Evolutionary conservation across 805 yeast genomes (phyloP), one percentile per base, ranked within the genome.

Genomic region (Metschnikowia anglica): DNA sequence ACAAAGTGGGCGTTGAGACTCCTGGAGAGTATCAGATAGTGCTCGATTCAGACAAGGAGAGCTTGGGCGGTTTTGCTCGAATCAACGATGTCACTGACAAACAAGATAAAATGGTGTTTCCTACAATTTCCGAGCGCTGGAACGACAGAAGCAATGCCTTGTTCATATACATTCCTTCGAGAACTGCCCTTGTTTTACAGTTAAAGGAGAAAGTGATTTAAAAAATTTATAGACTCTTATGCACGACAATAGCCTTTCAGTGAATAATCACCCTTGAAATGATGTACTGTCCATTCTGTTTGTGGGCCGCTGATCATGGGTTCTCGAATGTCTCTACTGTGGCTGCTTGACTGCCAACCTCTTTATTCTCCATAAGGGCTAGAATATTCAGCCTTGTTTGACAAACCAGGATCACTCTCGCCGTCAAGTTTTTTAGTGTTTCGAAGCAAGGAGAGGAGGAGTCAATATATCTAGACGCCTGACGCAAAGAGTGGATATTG

Each of bases 1-100:
- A 90, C 68, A 79, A 95, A 59, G 73, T 91, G 36, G 98, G 99
- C n/a, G 87, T 88, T 16, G 89, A 91, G 20, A 67, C 56, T 10
- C 73, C 91, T 0, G 99, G 98, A 6, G 70, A 69, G 37, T 91
- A 91, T 62, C 75, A 73, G 51, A 73, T 90, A 38, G 81, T 87
- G 21, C 69, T 93, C 55, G 85, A 85, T 58, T 73, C 90, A 2
- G 99, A 91, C 58, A 73, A 74, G 39, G 64, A 60, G 12, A 73
- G 76, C 51, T 87, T 74, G 65, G 96, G 96, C 23, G 98, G 99
- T 3, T 95, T 86, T 59, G 72, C 68, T 24, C 74, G 97, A 54
- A 73, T 89, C 41, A 49, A 55, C 37, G 65, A 64, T 13, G 41
- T 47, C 4, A 52, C 57, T 5, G 68, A 66, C 5, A 59, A 56